phyloP scores from a whole-genome alignment of 208 protist species.

The Wallacemonas sp. region DNA sequence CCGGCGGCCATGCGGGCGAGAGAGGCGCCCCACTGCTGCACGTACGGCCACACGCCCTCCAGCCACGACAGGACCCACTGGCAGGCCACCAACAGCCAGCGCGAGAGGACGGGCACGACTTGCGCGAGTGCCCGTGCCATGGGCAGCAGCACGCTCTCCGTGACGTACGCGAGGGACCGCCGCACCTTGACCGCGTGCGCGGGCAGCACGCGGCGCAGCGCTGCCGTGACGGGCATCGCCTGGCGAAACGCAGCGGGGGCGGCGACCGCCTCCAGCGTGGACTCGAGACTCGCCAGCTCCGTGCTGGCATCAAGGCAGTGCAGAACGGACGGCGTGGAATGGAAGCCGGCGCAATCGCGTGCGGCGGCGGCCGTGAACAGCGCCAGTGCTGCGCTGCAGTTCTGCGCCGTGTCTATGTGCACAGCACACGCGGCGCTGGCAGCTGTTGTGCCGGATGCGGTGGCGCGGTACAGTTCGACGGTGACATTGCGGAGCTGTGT shows the following conservation, averaged over 20 bases:
- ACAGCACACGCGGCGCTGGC: background rate
- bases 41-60: conserved; percentile 5
- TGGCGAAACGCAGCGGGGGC: conserved; percentile 8
- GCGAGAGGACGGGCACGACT: background rate
- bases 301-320: background rate
- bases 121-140: background rate
- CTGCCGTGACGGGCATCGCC: background rate
- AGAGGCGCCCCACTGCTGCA: background rate
- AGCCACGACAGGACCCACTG: background rate
- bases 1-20: background rate
- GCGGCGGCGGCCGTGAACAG: background rate
- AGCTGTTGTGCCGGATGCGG: background rate
- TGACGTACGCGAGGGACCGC: background rate
- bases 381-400: background rate
- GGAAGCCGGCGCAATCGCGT: background rate
- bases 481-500: conserved; percentile 23
- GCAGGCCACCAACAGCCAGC: background rate
- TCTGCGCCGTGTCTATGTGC: background rate
- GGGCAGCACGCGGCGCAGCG: conserved; percentile 2
- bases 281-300: background rate
- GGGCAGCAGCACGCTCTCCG: conserved; percentile 11
- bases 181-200: conserved; percentile 5
- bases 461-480: conserved; percentile 18
- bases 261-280: background rate
- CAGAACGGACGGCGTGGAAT: background rate